Evolutionary conservation across 768 basidiomycete genomes (phyloP).

Genomic region (Tricholoma matsutake): DNA sequence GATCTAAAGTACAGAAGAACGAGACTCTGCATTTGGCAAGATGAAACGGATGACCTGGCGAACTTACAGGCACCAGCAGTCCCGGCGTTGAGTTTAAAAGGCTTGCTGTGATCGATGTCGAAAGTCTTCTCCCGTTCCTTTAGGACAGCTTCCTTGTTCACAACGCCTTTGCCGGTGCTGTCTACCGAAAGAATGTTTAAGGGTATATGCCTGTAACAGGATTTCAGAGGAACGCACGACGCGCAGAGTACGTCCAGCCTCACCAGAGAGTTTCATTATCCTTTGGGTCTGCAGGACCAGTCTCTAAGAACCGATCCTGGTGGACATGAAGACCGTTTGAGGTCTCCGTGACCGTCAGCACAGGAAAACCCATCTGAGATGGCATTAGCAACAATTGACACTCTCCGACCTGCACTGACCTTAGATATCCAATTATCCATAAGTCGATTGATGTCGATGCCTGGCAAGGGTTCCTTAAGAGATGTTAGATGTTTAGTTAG

Average conservation of each 20-base stretch:
- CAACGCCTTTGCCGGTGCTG: constrained; percentile 48
- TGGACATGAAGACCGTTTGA: constrained; percentile 68
- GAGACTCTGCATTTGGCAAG: constrained; percentile 1
- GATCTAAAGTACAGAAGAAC: constrained; percentile 46
- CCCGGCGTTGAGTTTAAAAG: constrained; percentile 89
- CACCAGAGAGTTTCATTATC: constrained; percentile 91
- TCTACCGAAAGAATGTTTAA: constrained; percentile 65
- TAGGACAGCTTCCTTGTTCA: constrained; percentile 66
- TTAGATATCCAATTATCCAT: constrained; percentile 94
- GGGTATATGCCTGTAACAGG: constrained; percentile 66
- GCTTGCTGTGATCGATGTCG: constrained; percentile 65
- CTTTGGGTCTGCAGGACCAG: constrained; percentile 70
- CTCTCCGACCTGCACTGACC: constrained; percentile 29
- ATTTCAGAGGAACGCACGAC: neutral
- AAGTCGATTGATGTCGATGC: constrained; percentile 66
- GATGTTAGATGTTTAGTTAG: neutral
- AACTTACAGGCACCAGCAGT: constrained; percentile 85
- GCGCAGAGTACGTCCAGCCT: neutral
- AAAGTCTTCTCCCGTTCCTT: constrained; percentile 64
- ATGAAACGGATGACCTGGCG: neutral
- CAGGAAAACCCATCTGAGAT: constrained; percentile 79
- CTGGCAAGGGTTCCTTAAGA: constrained; percentile 22
- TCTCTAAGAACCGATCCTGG: constrained; percentile 94
- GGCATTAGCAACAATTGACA: neutral
- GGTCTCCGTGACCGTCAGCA: constrained; percentile 81